phyloP scores from a whole-genome alignment of 1,284 basidiomycete genomes.

The Violaceomyces palustris region DNA sequence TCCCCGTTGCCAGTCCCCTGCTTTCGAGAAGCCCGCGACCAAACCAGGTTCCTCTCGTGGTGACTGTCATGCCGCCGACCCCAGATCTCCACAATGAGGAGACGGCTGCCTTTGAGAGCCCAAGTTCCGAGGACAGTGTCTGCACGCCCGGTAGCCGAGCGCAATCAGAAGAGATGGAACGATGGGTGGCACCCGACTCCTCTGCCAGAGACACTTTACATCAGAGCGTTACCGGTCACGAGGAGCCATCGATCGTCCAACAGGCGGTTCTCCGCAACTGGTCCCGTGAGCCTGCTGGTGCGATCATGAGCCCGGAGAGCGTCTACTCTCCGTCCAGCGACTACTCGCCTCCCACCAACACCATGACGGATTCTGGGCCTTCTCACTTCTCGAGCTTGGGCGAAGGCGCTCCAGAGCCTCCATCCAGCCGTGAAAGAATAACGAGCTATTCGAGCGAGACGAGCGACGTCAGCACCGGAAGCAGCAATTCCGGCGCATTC shows the following conservation, averaged over 20 bases:
- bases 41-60: slow-evolving; percentile 20
- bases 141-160: no score
- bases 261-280: no score
- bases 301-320: slow-evolving; percentile 19
- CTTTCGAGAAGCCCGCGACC: slow-evolving; percentile 18
- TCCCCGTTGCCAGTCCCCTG: slow-evolving; percentile 29
- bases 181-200: no score
- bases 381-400: not conserved
- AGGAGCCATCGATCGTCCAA: no score
- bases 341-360: slow-evolving; percentile 16
- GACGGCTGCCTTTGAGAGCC: not conserved
- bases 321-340: slow-evolving; percentile 22
- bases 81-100: slow-evolving; percentile 25
- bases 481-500: slow-evolving; percentile 28
- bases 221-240: no score
- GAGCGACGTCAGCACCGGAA: slow-evolving; percentile 15
- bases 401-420: not conserved
- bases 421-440: slow-evolving; percentile 5
- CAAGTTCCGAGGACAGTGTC: no score
- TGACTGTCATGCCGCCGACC: slow-evolving; percentile 46
- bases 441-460: slow-evolving; percentile 25
- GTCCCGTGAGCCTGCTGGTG: no score
- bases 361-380: slow-evolving; percentile 8
- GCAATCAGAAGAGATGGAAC: no score
- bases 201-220: no score